A percentile compares a stretch with the other conserved stretches of the same genome.
Conservation (phyloP, 345 rosid genomes). For the Passiflora organensis region DNA sequence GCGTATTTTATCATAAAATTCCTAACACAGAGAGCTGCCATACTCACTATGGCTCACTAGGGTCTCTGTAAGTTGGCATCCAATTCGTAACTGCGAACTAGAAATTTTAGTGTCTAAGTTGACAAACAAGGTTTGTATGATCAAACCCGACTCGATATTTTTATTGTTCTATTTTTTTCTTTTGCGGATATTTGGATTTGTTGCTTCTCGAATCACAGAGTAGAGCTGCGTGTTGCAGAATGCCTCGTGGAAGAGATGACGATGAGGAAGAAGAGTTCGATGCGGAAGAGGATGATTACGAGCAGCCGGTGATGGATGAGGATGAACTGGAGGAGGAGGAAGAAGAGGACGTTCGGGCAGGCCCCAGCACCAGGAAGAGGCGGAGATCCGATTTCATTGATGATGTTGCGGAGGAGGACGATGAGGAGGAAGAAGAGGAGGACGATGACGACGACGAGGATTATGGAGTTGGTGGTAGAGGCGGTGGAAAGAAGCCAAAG, state of each 20-base stretch:
- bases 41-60: too few species aligned
- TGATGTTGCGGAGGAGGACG: constrained; percentile 84
- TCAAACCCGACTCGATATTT: too few species aligned
- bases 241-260: constrained; percentile 45
- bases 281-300: constrained; percentile 31
- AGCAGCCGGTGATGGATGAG: constrained; percentile 36
- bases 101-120: too few species aligned
- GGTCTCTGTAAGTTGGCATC: too few species aligned
- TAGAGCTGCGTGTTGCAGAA: too few species aligned
- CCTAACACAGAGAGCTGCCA: too few species aligned
- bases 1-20: too few species aligned
- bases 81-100: too few species aligned
- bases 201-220: too few species aligned
- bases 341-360: constrained; percentile 21
- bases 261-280: constrained; percentile 48
- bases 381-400: constrained; percentile 75
- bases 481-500: constrained; percentile 28
- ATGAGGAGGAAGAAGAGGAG: constrained; percentile 62
- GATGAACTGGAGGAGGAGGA: constrained; percentile 57
- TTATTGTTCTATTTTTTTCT: too few species aligned
- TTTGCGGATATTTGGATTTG: too few species aligned
- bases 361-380: constrained; percentile 46
- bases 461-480: constrained; percentile 30
- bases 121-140: too few species aligned
- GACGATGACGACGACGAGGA: constrained; percentile 56